Percentiles rank a stretch among this genome's conserved stretches.
Conservation (phyloP, 2,329 filamentous ascomycete genomes). For the Nothophaeocryptopus gaeumannii region DNA sequence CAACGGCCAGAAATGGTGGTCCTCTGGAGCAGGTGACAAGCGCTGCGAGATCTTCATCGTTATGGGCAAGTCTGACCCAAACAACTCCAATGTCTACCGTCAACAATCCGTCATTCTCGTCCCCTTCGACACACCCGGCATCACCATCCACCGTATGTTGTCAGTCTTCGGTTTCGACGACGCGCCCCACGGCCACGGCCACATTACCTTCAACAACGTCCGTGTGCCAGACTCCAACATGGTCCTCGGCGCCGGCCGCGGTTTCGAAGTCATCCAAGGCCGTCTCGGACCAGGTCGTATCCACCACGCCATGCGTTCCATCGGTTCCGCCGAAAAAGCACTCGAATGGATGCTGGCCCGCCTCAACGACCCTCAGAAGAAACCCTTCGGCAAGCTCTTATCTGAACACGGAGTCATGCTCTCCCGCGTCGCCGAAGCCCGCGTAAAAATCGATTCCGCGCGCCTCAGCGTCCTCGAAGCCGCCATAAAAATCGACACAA, state of each 20-base stretch:
- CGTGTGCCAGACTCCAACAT: slow-evolving; percentile 80
- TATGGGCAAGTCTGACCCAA: slow-evolving; percentile 86
- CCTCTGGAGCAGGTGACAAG: slow-evolving; percentile 87
- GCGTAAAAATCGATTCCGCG: slow-evolving; percentile 90
- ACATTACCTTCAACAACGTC: slow-evolving; percentile 85
- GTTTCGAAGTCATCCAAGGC: slow-evolving; percentile 98
- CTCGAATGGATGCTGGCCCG: slow-evolving; percentile 93
- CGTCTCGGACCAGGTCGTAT: slow-evolving; percentile 93
- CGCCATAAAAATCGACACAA: slow-evolving; percentile 88
- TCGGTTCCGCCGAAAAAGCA: slow-evolving; percentile 85
- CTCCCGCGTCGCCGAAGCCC: slow-evolving; percentile 87
- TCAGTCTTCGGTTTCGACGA: slow-evolving; percentile 96
- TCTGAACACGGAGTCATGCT: slow-evolving; percentile 90
- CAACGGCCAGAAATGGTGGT: slow-evolving; percentile 99
- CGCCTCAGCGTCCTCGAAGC: slow-evolving; percentile 90
- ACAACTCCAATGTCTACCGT: slow-evolving; percentile 73
- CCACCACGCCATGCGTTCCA: slow-evolving; percentile 94
- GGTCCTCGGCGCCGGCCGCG: slow-evolving; percentile 86
- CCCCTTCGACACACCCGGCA: slow-evolving; percentile 73
- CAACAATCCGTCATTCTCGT: slow-evolving; percentile 95
- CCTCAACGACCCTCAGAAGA: slow-evolving; percentile 88
- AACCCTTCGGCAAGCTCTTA: slow-evolving; percentile 83
- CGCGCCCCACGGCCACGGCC: slow-evolving; percentile 93
- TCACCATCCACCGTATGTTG: slow-evolving; percentile 90
- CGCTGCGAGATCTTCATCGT: slow-evolving; percentile 91